Conservation (phyloP, 352 stramenopile species). For the Pythium volutum region DNA sequence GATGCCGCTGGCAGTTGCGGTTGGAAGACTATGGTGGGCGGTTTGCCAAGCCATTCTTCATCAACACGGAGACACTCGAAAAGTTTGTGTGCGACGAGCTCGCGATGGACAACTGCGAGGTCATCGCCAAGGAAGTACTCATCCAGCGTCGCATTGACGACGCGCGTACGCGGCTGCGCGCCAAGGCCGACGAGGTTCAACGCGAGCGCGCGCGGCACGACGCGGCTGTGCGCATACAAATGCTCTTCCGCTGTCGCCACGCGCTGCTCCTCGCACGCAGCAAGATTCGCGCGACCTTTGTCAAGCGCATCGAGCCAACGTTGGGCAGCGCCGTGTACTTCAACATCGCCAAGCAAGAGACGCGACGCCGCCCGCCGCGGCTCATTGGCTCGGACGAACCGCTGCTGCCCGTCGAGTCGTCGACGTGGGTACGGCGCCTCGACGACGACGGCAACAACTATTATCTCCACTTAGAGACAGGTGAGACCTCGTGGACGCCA, state of each 20-base stretch:
- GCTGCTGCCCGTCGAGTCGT: constrained; percentile 55
- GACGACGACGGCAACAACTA: constrained; percentile 47
- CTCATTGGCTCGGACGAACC: constrained; percentile 53
- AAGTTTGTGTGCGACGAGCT: constrained; percentile 71
- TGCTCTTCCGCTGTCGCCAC: constrained; percentile 55
- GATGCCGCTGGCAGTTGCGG: constrained; percentile 57
- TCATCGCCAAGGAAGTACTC: constrained; percentile 55
- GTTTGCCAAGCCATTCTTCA: constrained; percentile 64
- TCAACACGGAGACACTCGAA: constrained; percentile 58
- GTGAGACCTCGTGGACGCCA: constrained; percentile 39
- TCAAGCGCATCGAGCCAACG: constrained; percentile 60
- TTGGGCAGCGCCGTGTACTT: constrained; percentile 59
- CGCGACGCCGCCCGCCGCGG: constrained; percentile 31
- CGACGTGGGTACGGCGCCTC: constrained; percentile 53
- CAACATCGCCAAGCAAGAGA: constrained; percentile 45
- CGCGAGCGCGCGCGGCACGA: constrained; percentile 33
- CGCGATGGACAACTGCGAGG: constrained; percentile 60
- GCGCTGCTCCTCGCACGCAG: constrained; percentile 37
- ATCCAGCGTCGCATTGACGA: constrained; percentile 51
- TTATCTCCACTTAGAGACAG: constrained; percentile 44
- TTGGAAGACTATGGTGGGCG: constrained; percentile 51
- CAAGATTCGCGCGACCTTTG: constrained; percentile 49
- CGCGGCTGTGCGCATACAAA: constrained; percentile 56
- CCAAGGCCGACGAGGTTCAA: constrained; percentile 27
- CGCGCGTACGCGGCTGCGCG: constrained; percentile 27